Evolutionary conservation across 257 asterid genomes (phyloP).

Genomic region (Petunia axillaris): DNA sequence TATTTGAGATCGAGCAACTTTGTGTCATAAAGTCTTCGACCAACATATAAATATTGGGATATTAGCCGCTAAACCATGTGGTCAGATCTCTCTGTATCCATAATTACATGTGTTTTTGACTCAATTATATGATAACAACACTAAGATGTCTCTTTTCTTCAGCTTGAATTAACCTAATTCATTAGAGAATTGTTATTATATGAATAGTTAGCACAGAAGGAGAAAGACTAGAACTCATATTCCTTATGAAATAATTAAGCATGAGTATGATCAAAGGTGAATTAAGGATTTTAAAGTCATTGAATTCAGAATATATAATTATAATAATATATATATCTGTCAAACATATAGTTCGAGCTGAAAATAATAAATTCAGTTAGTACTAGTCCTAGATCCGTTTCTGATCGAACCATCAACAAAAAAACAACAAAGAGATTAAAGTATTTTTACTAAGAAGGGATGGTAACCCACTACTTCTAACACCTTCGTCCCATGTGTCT

Average conservation of each 20-base stretch:
- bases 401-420: no score
- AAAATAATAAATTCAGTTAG: no score
- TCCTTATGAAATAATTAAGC: slow-evolving; percentile 18
- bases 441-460: neutral
- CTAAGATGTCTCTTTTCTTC: slow-evolving; percentile 1
- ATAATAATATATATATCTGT: no score
- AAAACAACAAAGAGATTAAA: neutral
- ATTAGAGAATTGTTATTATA: neutral
- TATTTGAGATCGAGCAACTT: neutral
- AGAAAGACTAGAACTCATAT: neutral
- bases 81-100: neutral
- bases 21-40: neutral
- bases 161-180: slow-evolving; percentile 1
- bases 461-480: slow-evolving; percentile 23
- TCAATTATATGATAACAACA: slow-evolving; percentile 23
- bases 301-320: no score
- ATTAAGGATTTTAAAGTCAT: no score
- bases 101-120: slow-evolving; percentile 25
- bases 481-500: slow-evolving; percentile 21
- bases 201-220: slow-evolving; percentile 16
- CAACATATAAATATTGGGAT: neutral
- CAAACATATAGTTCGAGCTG: no score
- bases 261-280: neutral
- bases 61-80: neutral
- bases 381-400: neutral